Evolutionary conservation across 176 grass and related monocot species (phyloP).

Genomic region (Panicum miliaceum): DNA sequence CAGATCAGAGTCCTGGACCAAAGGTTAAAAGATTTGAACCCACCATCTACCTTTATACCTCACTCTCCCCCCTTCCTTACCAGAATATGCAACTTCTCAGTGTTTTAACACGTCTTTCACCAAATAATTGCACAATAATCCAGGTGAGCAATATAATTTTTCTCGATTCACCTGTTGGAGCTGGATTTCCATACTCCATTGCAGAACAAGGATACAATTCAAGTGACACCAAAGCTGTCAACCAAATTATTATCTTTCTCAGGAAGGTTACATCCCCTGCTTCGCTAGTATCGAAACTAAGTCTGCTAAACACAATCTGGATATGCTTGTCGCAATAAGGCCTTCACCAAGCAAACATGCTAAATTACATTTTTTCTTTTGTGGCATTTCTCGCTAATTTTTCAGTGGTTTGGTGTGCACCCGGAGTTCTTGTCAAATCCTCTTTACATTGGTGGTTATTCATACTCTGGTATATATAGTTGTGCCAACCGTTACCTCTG

Average conservation of each 20-base stretch:
- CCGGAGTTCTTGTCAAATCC: constrained; percentile 64
- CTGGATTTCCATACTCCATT: constrained; percentile 71
- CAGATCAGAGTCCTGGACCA: constrained; percentile 58
- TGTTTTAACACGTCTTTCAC: not conserved
- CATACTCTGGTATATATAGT: constrained; percentile 61
- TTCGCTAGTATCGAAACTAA: too few relatives aligned
- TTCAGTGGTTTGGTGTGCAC: constrained; percentile 68
- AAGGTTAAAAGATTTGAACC: too few relatives aligned
- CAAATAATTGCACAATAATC: not conserved
- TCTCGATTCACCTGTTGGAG: constrained; percentile 65
- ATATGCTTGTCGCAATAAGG: too few relatives aligned
- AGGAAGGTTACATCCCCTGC: constrained; percentile 47
- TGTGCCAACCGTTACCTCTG: constrained; percentile 50
- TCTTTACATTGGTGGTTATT: constrained; percentile 74
- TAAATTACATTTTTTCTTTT: too few relatives aligned
- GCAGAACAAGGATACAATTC: constrained; percentile 30
- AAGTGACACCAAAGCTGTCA: constrained; percentile 48
- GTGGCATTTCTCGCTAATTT: too few relatives aligned
- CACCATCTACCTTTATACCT: too few relatives aligned
- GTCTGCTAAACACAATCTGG: too few relatives aligned
- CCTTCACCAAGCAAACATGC: too few relatives aligned
- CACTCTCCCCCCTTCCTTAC: too few relatives aligned
- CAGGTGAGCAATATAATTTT: constrained; percentile 72
- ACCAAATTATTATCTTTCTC: constrained; percentile 56
- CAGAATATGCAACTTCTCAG: not conserved